These are phyloP conservation scores for Apiotrichum veenhuisii DNA, from an alignment of 1,284 basidiomycete species.

Conservation along the genomic window DNA sequence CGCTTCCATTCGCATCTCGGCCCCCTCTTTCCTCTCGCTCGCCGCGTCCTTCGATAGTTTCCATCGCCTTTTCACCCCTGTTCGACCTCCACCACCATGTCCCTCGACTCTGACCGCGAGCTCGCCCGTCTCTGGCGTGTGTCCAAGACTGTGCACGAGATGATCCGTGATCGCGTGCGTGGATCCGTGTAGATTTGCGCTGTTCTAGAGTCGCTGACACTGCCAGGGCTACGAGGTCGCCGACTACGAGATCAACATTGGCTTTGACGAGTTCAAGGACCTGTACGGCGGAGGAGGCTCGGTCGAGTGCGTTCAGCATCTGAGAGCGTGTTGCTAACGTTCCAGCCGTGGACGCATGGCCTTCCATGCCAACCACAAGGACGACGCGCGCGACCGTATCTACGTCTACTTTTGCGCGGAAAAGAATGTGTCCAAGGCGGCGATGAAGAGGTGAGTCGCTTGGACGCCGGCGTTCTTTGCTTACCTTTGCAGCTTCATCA, in stretches of 20 bases:
- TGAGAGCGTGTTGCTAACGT: not conserved
- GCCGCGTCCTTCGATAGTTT: not conserved
- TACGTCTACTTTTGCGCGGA: constrained; percentile 94
- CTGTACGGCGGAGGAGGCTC: constrained; percentile 37
- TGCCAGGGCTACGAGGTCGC: constrained; percentile 47
- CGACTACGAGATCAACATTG: constrained; percentile 50
- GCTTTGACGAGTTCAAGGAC: constrained; percentile 49
- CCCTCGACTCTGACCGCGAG: constrained; percentile 43
- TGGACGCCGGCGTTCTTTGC: not conserved
- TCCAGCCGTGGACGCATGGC: constrained; percentile 78
- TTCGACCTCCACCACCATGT: constrained; percentile 21
- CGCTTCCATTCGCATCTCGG: not conserved
- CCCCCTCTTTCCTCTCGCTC: not conserved
- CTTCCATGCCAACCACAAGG: constrained; percentile 73
- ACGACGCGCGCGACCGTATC: constrained; percentile 72
- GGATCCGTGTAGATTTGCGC: not conserved
- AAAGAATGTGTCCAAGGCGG: constrained; percentile 86
- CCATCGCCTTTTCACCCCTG: not conserved
- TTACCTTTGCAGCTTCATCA: constrained; percentile 63
- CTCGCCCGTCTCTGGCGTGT: constrained; percentile 79
- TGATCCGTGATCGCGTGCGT: constrained; percentile 76
- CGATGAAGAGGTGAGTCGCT: constrained; percentile 83
- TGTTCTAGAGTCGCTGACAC: not conserved
- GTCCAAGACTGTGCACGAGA: constrained; percentile 93
- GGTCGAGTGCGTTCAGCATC: constrained; percentile 34